Evolutionary conservation across 331 rosid species (phyloP).

Genomic region (Malus hybrid): DNA sequence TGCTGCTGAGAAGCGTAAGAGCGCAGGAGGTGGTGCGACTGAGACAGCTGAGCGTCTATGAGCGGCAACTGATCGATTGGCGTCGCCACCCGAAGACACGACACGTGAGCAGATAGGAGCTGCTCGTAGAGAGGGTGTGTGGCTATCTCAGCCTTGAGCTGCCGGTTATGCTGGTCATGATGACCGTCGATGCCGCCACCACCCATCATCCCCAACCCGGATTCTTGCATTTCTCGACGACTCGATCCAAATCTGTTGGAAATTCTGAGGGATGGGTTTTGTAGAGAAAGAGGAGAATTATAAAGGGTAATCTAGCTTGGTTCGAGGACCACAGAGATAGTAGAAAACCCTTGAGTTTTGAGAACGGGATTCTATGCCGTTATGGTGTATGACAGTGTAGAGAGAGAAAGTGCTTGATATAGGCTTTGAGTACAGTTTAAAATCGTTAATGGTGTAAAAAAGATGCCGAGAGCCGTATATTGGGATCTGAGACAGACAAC

Average conservation of each 20-base stretch:
- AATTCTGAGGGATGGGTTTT: neutral
- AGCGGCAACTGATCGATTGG: constrained; percentile 93
- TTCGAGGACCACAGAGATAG: neutral
- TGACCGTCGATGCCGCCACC: constrained; percentile 17
- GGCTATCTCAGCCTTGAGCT: constrained; percentile 80
- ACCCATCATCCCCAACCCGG: constrained; percentile 64
- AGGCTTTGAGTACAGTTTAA: constrained; percentile 11
- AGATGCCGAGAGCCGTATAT: constrained; percentile 27
- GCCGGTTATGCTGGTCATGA: constrained; percentile 22
- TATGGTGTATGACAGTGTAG: neutral
- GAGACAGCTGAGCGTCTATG: constrained; percentile 89
- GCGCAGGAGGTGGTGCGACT: constrained; percentile 72
- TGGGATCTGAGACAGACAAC: constrained; percentile 84
- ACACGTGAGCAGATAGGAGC: constrained; percentile 75
- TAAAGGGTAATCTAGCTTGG: neutral
- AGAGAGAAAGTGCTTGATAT: neutral
- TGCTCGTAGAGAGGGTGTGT: constrained; percentile 83
- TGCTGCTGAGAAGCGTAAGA: constrained; percentile 59
- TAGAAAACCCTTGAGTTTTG: neutral
- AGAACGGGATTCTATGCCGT: neutral
- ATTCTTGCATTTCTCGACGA: constrained; percentile 50
- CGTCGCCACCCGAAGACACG: constrained; percentile 91
- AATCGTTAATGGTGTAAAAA: constrained; percentile 22
- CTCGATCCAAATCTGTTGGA: neutral
- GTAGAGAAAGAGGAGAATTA: neutral